These are phyloP conservation scores for Hypoxylon sp. DNA, from an alignment of 2,329 filamentous ascomycete species.

Conservation along the genomic window DNA sequence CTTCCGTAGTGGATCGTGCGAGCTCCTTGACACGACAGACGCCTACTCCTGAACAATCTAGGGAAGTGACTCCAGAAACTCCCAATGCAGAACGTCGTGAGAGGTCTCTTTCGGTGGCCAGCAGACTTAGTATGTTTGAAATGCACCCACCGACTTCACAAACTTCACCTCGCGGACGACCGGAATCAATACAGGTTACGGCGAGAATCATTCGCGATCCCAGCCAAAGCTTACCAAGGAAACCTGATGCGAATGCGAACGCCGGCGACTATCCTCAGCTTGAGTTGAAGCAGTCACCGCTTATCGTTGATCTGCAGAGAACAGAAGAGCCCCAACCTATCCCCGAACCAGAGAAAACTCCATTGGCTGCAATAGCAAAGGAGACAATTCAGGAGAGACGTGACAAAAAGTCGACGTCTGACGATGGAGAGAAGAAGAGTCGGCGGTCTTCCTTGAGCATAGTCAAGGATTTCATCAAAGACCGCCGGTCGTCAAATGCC, in stretches of 20 bases:
- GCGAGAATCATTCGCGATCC: constrained; percentile 83
- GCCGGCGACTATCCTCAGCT: constrained; percentile 60
- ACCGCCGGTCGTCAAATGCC: constrained; percentile 64
- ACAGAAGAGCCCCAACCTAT: constrained; percentile 50
- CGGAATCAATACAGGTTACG: constrained; percentile 89
- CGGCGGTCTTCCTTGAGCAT: constrained; percentile 71
- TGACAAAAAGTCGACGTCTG: constrained; percentile 54
- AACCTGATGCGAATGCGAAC: constrained; percentile 58
- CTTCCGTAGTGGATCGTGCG: constrained; percentile 54
- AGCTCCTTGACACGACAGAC: constrained; percentile 50
- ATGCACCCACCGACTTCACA: constrained; percentile 47
- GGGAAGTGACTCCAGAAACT: constrained; percentile 43
- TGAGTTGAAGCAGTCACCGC: constrained; percentile 69
- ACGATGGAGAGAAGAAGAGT: constrained; percentile 55
- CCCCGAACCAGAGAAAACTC: constrained; percentile 47
- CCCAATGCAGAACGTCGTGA: constrained; percentile 52
- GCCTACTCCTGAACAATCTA: constrained; percentile 47
- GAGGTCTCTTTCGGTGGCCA: constrained; percentile 67
- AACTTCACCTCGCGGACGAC: constrained; percentile 60
- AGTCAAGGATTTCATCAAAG: constrained; percentile 72
- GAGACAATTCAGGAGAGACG: constrained; percentile 63
- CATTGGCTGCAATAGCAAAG: constrained; percentile 51
- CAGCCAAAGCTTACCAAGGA: constrained; percentile 57
- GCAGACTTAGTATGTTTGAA: constrained; percentile 68
- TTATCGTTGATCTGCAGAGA: constrained; percentile 69